These are phyloP conservation scores for Malassezia slooffiae DNA, from an alignment of 1,284 basidiomycete genomes.

Conservation along the genomic window DNA sequence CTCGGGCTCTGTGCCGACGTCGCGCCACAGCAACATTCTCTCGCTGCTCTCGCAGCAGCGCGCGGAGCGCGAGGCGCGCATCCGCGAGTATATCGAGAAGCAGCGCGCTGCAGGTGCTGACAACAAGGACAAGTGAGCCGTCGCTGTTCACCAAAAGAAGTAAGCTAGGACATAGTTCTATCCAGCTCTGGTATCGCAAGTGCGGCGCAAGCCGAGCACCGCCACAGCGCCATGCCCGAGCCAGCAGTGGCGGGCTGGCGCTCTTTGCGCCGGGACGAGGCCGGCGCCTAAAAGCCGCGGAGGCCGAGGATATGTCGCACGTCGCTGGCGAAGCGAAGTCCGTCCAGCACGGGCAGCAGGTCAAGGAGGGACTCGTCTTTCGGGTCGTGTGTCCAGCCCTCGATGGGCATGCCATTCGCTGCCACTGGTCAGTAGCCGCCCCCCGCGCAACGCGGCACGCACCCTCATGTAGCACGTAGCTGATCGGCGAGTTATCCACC, in stretches of 20 bases:
- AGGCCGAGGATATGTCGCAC: slow-evolving; percentile 85
- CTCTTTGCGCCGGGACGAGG: too few species aligned
- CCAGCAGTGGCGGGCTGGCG: too few species aligned
- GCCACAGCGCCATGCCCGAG: too few species aligned
- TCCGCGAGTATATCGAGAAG: slow-evolving; percentile 20
- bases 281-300: slow-evolving; percentile 36
- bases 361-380: slow-evolving; percentile 92
- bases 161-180: too few species aligned
- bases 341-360: slow-evolving; percentile 86
- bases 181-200: too few species aligned
- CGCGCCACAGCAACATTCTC: slow-evolving; percentile 33
- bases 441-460: slow-evolving; percentile 92
- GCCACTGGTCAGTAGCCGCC: slow-evolving; percentile 81
- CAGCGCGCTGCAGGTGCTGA: too few species aligned
- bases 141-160: too few species aligned
- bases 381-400: slow-evolving; percentile 97
- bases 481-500: slow-evolving; percentile 89
- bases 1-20: slow-evolving; percentile 20
- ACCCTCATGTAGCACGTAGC: slow-evolving; percentile 85
- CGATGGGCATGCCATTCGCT: slow-evolving; percentile 96
- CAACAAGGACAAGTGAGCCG: too few species aligned
- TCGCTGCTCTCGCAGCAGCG: slow-evolving; percentile 22
- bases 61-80: slow-evolving; percentile 22
- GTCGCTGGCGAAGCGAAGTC: slow-evolving; percentile 85
- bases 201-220: too few species aligned